Evolutionary conservation across 129 eudicot species (phyloP).

Genomic region (Pittosporum tobira): DNA sequence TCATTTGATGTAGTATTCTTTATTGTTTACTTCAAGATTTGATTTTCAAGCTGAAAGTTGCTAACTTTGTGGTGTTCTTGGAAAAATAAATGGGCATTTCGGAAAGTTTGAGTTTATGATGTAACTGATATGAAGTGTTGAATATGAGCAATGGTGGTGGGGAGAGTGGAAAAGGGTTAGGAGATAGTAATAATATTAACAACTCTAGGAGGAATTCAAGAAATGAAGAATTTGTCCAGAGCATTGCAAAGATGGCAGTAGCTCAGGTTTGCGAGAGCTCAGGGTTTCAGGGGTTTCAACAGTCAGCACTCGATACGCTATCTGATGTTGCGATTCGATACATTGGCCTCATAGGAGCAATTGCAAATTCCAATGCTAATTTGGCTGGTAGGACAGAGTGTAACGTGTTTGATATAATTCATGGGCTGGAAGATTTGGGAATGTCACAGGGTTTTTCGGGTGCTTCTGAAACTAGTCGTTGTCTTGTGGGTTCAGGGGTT

Average conservation of each 20-base stretch:
- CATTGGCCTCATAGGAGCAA: slow-evolving; percentile 52
- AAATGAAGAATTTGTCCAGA: slow-evolving; percentile 35
- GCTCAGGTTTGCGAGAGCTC: slow-evolving; percentile 64
- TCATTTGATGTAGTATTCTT: neutral
- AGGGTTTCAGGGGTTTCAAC: slow-evolving; percentile 66
- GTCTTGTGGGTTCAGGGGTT: slow-evolving; percentile 36
- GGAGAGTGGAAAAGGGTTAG: slow-evolving; percentile 41
- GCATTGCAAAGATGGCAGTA: slow-evolving; percentile 58
- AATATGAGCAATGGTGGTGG: slow-evolving; percentile 76
- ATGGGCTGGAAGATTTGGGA: slow-evolving; percentile 68
- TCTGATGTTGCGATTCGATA: slow-evolving; percentile 54
- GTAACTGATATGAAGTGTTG: slow-evolving; percentile 42
- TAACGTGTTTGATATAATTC: slow-evolving; percentile 64
- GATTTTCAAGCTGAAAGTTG: neutral
- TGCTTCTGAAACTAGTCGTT: slow-evolving; percentile 47
- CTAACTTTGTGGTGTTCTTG: neutral
- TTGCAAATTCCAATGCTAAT: slow-evolving; percentile 38
- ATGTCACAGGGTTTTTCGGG: slow-evolving; percentile 51
- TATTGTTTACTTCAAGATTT: neutral
- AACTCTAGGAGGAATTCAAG: slow-evolving; percentile 18
- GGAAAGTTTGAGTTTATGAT: slow-evolving; percentile 10
- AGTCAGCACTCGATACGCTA: slow-evolving; percentile 44
- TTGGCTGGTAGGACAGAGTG: slow-evolving; percentile 54
- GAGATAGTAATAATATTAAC: slow-evolving; percentile 1
- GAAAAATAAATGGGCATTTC: neutral